phyloP scores from a whole-genome alignment of 1,139 yeast species.

The Yamadazyma aaseri region DNA sequence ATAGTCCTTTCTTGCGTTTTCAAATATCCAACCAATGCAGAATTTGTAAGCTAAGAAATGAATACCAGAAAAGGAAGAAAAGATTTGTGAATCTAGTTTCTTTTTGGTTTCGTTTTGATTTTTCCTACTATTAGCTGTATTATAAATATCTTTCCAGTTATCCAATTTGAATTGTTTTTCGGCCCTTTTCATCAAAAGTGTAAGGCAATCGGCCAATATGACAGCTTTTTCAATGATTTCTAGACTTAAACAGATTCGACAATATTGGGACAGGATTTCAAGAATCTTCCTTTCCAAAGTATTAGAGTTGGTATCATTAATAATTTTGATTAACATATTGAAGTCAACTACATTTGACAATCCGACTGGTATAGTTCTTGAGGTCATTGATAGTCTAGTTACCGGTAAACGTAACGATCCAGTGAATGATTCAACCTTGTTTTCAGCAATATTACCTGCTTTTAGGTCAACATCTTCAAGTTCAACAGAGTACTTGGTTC shows the following conservation, averaged over 20 bases:
- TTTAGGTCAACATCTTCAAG: constrained; percentile 22
- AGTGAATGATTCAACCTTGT: constrained; percentile 14
- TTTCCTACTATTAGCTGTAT: neutral
- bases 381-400: constrained; percentile 36
- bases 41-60: constrained; percentile 64
- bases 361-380: constrained; percentile 35
- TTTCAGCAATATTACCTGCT: constrained; percentile 18
- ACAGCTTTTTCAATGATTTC: constrained; percentile 43
- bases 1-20: constrained; percentile 38
- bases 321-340: constrained; percentile 35
- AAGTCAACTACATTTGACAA: constrained; percentile 49
- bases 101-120: neutral
- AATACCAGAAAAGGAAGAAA: constrained; percentile 38
- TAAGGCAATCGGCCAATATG: constrained; percentile 14
- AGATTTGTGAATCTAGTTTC: neutral
- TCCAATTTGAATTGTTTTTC: neutral
- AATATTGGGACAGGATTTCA: constrained; percentile 58
- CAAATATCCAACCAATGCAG: constrained; percentile 76
- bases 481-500: constrained; percentile 33
- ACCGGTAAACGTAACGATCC: constrained; percentile 46
- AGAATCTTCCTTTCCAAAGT: constrained; percentile 36
- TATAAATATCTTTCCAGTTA: neutral
- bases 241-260: constrained; percentile 58
- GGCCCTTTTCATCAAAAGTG: constrained; percentile 9
- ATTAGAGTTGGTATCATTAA: constrained; percentile 28